Base-by-base conservation (phyloP, 2,329 filamentous ascomycete species). In the Diaporthe humulicola region DNA sequence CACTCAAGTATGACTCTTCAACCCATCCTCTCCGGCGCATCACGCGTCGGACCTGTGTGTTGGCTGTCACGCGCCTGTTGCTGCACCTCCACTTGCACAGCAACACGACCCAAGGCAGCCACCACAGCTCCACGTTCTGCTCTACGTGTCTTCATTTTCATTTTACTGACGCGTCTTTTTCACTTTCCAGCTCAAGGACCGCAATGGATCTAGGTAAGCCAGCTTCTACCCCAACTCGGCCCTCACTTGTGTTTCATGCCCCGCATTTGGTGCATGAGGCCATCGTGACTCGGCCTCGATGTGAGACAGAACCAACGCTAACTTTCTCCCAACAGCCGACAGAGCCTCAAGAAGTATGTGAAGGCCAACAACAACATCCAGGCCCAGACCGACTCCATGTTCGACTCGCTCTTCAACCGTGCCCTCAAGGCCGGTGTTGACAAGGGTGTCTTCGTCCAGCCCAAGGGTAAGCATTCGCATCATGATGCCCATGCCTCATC, bases 371-470 rank as follows among this genome's bases (percentile, higher is more conserved):
- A 90, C 85, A 84, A 81, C 76, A 82, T 88, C 79, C 73, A 61
- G 52, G 84, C 83, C 75, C 81, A 82, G 50, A 79, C 80, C 50
- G 86, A 88, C 82, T 87, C 87, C 81, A 91, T 91, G 89, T 91
- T 91, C 85, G 90, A 89, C 82, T 90, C 89, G 76, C 93, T 95
- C 81, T 95, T 97, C 91, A 97, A 97, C 92, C 93, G 93, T 85
- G 94, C 95, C 71, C 89, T 97, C 83, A 91, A 93, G 86, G 87
- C 88, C 75, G 95, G 95, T 84, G 95, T 96, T 80, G 94, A 97
- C 81, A 95, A 93, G 89, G 94, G 94, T 77, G 90, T 94, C 81
- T 98, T 98, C 83, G 90, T 92, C 82, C 95, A 96, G 84, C 96
- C 95, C 82, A 98, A 98, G 92, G 95, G 95, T 95, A 90, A 69